These are phyloP conservation scores for Drosera capensis DNA, from an alignment of 148 eudicot species.

Conservation along the genomic window DNA sequence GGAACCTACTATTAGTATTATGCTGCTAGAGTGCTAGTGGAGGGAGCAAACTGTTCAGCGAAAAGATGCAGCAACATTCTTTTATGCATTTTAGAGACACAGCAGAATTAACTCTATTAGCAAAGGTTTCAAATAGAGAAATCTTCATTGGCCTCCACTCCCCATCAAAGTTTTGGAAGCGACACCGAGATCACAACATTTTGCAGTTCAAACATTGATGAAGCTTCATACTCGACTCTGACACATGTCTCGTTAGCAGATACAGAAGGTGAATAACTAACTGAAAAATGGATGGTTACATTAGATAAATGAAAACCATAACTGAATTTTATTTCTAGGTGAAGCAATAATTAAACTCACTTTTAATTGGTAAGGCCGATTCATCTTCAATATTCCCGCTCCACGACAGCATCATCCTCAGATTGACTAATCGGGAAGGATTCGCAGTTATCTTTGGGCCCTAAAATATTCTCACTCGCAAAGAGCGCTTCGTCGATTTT, in stretches of 20 bases:
- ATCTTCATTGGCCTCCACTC: conserved; percentile 60
- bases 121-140: background rate
- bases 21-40: too few relatives aligned
- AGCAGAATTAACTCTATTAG: background rate
- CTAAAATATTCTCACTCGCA: conserved; percentile 65
- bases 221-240: conserved; percentile 88
- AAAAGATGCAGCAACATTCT: background rate
- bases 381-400: conserved; percentile 91
- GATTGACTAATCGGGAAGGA: conserved; percentile 74
- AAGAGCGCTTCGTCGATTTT: conserved; percentile 79
- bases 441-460: conserved; percentile 83
- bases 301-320: background rate
- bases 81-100: too few relatives aligned
- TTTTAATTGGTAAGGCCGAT: conserved; percentile 74
- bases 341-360: too few relatives aligned
- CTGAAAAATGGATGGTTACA: conserved; percentile 21
- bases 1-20: too few relatives aligned
- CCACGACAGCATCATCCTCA: conserved; percentile 95
- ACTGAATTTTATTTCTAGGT: too few relatives aligned
- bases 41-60: too few relatives aligned
- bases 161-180: conserved; percentile 92
- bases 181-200: conserved; percentile 91
- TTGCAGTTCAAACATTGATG: conserved; percentile 73
- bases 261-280: conserved; percentile 96
- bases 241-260: conserved; percentile 92